Base-by-base conservation (phyloP, 2,329 filamentous ascomycete species). In the Hymenotorrendiella dingleyae region DNA sequence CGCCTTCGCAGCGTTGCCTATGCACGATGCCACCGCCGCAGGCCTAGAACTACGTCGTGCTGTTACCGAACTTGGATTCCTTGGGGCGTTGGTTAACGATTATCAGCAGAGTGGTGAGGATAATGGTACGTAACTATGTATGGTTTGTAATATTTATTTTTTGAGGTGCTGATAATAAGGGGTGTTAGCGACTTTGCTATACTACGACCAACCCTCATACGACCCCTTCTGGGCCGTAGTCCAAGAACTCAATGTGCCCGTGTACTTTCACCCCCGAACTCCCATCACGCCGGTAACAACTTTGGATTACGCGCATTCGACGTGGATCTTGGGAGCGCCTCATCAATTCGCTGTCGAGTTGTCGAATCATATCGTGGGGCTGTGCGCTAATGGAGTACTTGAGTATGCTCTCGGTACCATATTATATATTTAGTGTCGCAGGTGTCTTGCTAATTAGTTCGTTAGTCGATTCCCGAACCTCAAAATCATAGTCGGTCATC, bases 181-280 rank as follows among this genome's bases (percentile, higher is more conserved):
- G n/a, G n/a, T n/a, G n/a, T n/a, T n/a, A n/a, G n/a, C n/a, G n/a
- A 70, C 71, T 19, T 74, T 78, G 66, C 64, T 82, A 57, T 83
- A 82, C 63, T 84, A 82, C 62, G 80, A 84, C 54, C 64, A 69
- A 7, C 67, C 72, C 0, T 70, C 74, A 46, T 84, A 73, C 68
- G 76, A 80, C 50, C 59, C 71, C 17, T 82, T 84, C 67, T 83
- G 79, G 79, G 55, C 67, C 10, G 72, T 70, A 0, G 68, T 72
- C 7, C 68, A 67, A 1, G 73, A 80, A 32, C 70, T 84, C 0
- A 74, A 82, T 43, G 78, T 82, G 0, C 78, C 79, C 0, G 68
- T 84, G 36, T 84, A 83, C 54, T 66, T 84, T 1, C 80, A 84
- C 58, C 80, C 62, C 60, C 27, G 73, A 36, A 71, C 73, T 49